These are phyloP conservation scores for Schizochytrium sp. DNA, from an alignment of 108 stramenopile species.

Conservation along the genomic window DNA sequence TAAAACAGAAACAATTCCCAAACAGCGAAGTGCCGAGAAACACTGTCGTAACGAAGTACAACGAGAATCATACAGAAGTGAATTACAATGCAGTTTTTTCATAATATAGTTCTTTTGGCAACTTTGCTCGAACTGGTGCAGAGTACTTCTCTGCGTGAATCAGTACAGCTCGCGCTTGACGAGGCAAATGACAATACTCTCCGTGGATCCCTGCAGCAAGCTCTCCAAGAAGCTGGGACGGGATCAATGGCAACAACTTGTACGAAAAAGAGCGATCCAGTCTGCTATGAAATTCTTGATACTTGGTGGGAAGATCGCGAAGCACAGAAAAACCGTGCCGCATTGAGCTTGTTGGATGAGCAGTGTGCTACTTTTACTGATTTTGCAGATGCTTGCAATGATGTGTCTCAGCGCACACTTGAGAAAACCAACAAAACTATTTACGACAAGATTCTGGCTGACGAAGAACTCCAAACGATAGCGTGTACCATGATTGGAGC, in stretches of 20 bases:
- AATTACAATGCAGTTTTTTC: not conserved
- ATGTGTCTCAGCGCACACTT: not conserved
- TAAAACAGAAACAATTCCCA: too few species aligned
- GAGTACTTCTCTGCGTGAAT: not conserved
- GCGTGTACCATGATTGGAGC: slow-evolving; percentile 50
- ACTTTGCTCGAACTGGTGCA: not conserved
- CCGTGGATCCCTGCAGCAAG: too few species aligned
- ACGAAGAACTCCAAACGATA: not conserved
- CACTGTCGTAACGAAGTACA: not conserved
- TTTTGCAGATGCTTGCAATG: not conserved
- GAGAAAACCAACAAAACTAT: not conserved
- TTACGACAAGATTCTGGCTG: not conserved
- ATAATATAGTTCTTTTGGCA: not conserved
- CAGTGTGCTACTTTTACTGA: not conserved
- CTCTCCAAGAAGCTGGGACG: not conserved
- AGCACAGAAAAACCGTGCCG: not conserved
- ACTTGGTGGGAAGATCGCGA: not conserved
- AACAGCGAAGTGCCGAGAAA: too few species aligned
- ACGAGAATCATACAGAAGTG: not conserved
- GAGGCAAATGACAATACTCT: not conserved
- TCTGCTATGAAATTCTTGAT: slow-evolving; percentile 55
- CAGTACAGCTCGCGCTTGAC: not conserved
- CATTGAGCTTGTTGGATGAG: not conserved
- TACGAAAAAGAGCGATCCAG: not conserved
- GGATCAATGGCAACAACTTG: not conserved